Evolutionary conservation across 2,329 filamentous ascomycete genomes (phyloP), one percentile per base, ranked within the genome.

Genomic region (Huntiella omanensis): DNA sequence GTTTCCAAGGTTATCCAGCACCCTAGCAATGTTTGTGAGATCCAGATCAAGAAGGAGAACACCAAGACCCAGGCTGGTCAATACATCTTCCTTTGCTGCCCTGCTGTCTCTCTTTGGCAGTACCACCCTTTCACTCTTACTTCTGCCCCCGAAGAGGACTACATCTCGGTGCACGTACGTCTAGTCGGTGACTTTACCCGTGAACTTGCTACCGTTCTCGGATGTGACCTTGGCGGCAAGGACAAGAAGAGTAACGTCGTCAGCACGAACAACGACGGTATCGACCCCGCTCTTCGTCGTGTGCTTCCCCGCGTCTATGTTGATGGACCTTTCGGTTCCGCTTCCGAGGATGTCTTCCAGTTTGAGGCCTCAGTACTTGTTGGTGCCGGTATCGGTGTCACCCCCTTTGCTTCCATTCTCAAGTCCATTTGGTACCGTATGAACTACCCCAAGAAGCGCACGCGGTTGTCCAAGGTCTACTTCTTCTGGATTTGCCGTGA

Each of bases 351-450:
- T 55, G 83, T 92, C 40, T 91, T 91, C 70, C 91, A 87, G 62
- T 87, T 85, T 59, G 83, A 88, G 62, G 70, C 84, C 35, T 74
- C 82, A 4, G 67, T 87, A 19, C 71, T 88, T n/a, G 79, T 82
- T 49, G 83, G 83, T 50, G 83, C 82, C 1, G 83, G 83, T 60
- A 88, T 88, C 52, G 83, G 83, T 53, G 82, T 87, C 10, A 88
- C 83, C n/a, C 83, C 83, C 0, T 88, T 86, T 63, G 83, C 83
- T 10, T 85, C 81, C 0, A 87, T 88, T 54, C 70, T 88, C 57
- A 92, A 92, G 68, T 86, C 80, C 45, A 88, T 92, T 63, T 92
- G 84, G 84, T 92, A 91, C 67, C 76, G 83, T 43, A 86, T 88
- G 79, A 88, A 86, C 69, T 87, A 84, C 62, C 80, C 81, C 2